Evolutionary conservation across 352 stramenopile species (phyloP), one percentile per base, ranked within the genome.

Genomic region (Pythium brachiatum): DNA sequence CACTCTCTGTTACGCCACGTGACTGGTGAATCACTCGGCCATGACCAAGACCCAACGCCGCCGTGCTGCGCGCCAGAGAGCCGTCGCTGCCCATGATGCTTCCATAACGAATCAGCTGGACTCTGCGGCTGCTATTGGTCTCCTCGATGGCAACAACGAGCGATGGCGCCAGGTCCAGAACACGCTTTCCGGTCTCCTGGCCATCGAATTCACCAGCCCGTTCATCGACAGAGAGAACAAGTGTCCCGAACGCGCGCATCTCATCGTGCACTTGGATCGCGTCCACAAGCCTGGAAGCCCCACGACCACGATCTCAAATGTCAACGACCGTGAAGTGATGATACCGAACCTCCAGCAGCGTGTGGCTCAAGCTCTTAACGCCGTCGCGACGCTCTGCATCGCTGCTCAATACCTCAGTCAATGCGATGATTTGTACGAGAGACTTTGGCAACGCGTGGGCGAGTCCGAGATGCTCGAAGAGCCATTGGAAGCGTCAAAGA

Each of bases 1-100:
- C 29, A 11, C 5, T 34, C 5, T 34, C 29, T 34, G 5, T n/a
- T n/a, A n/a, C n/a, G n/a, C n/a, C n/a, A n/a, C n/a, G n/a, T n/a
- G n/a, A n/a, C n/a, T n/a, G n/a, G n/a, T n/a, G n/a, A n/a, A n/a
- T n/a, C n/a, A n/a, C n/a, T n/a, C n/a, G n/a, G n/a, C 29, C 5
- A 48, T 48, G 41, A 48, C n/a, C 4, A 48, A 48, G 41, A 48
- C 41, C n/a, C 41, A 48, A 12, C 41, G 41, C n/a, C 41, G 41
- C 41, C 18, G 41, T 1, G 41, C n/a, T 20, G 41, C 41, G 4
- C 41, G 41, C 41, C 41, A 26, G 41, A n/a, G 41, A 5, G 41
- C 41, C 20, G n/a, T 15, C 4, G 20, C 20, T 20, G 41, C 36
- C 16, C 15, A 9, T 8, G 16, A 0, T 8, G 1, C 36, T 6